Evolutionary conservation across 257 asterid species (phyloP).

Genomic region (Nicotiana noctiflora): DNA sequence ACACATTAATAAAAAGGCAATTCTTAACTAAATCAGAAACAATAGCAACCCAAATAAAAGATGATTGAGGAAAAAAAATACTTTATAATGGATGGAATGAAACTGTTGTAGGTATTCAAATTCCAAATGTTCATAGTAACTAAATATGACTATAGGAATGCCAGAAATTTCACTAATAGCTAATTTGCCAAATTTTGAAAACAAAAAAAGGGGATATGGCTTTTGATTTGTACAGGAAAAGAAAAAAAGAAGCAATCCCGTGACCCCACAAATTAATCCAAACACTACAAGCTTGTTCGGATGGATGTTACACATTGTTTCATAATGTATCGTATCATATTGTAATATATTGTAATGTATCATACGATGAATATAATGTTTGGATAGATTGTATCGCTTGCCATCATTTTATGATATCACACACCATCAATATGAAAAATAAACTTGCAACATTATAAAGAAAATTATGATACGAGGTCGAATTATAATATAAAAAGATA

Average conservation of each 20-base stretch:
- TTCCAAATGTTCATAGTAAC: not conserved
- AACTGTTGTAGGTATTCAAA: not conserved
- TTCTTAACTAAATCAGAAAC: not conserved
- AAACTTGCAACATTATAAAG: no score
- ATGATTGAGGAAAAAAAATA: not conserved
- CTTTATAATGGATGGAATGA: not conserved
- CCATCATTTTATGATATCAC: no score
- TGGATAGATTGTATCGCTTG: no score
- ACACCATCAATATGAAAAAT: no score
- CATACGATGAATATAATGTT: no score
- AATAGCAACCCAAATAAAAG: constrained; percentile 1
- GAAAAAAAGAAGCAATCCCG: not conserved
- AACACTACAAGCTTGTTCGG: no score
- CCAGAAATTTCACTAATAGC: not conserved
- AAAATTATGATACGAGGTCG: no score
- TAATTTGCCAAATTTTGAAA: not conserved
- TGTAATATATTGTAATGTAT: no score
- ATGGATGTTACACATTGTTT: no score
- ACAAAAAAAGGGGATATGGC: not conserved
- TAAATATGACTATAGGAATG: not conserved
- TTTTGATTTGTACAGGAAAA: not conserved
- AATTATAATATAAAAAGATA: no score
- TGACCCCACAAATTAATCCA: not conserved
- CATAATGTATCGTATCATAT: no score
- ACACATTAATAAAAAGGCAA: not conserved